phyloP scores from a whole-genome alignment of 1,139 yeast genomes.

The Candida mesenterica region DNA sequence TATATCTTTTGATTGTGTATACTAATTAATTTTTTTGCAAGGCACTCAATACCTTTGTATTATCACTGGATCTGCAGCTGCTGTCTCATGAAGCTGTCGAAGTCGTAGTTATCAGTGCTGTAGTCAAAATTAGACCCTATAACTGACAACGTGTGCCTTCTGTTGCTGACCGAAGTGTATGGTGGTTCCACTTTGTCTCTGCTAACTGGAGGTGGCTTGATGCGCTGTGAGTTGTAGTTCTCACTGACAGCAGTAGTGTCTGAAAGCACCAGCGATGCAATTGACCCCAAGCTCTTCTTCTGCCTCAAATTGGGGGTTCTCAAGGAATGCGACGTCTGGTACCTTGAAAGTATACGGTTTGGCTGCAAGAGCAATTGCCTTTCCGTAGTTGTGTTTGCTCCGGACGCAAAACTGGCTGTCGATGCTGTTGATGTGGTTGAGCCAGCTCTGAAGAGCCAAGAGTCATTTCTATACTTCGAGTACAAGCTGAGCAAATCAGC shows the following conservation, averaged over 20 bases:
- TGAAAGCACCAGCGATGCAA: too few species aligned
- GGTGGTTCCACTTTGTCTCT: conserved; percentile 4
- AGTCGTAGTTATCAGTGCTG: conserved; percentile 31
- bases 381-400: conserved; percentile 18
- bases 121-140: conserved; percentile 29
- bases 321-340: conserved; percentile 10
- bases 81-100: conserved; percentile 37
- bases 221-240: conserved; percentile 13
- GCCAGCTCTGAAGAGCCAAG: conserved; percentile 26
- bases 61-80: conserved; percentile 6
- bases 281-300: conserved; percentile 8
- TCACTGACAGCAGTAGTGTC: conserved; percentile 11
- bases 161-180: conserved; percentile 8
- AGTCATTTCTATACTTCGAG: conserved; percentile 39
- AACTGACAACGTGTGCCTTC: conserved; percentile 12
- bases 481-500: conserved; percentile 43
- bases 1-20: too few species aligned
- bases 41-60: too few species aligned
- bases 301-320: conserved; percentile 9
- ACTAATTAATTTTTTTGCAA: too few species aligned
- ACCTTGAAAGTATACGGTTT: conserved; percentile 6
- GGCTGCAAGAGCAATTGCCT: conserved; percentile 20
- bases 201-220: conserved; percentile 13
- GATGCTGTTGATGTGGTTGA: conserved; percentile 14
- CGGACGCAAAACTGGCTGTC: conserved; percentile 15